Base-by-base conservation (phyloP, 768 basidiomycete species). In the Russula sp. region DNA sequence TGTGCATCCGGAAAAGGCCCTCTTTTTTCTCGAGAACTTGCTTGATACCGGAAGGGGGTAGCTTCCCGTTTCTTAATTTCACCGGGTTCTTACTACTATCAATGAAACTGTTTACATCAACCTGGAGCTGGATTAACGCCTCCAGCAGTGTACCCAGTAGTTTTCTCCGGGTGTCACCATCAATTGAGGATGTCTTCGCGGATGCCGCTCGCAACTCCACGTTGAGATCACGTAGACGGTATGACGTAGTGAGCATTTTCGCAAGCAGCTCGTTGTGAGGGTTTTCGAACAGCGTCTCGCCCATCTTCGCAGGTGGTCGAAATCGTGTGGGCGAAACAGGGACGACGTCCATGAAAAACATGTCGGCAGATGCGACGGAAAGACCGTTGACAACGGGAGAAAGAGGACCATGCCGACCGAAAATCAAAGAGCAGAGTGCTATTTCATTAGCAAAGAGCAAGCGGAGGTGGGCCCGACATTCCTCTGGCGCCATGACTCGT, bases 1-100 rank as follows among this genome's bases (percentile, higher is more conserved):
- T 98, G 71, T 99, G 86, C 76, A 95, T 97, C 62, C 97, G 82
- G 82, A 99, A 99, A 54, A 99, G 73, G 50, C 97, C 97, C 67
- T 98, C 97, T 76, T 99, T 99, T 82, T 98, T 99, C 78, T 99
- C 97, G 69, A 99, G 76, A 13, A 89, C 84, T 75, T 99, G 96
- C 79, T 98, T 99, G 66, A 99, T 86, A 66, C 97, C 97, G 49
- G 87, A 80, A 39, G 95, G 94, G 34, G 95, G 94, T 20, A 91
- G 78, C 71, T 94, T 94, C 3, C 96, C 97, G 70, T 89, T 87
- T 56, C 89, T 81, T 62, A 91, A 77, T n/a, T 85, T 81, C 39
- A 85, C 79, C 6, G 96, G 94, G 71, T 98, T 98, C 77, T 98
- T 98, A 72, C 85, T 90, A 71, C 91, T 94, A 71, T 99, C 97